Conservation (phyloP, 164 flowering plant species). For the Euptelea pleiosperma region DNA sequence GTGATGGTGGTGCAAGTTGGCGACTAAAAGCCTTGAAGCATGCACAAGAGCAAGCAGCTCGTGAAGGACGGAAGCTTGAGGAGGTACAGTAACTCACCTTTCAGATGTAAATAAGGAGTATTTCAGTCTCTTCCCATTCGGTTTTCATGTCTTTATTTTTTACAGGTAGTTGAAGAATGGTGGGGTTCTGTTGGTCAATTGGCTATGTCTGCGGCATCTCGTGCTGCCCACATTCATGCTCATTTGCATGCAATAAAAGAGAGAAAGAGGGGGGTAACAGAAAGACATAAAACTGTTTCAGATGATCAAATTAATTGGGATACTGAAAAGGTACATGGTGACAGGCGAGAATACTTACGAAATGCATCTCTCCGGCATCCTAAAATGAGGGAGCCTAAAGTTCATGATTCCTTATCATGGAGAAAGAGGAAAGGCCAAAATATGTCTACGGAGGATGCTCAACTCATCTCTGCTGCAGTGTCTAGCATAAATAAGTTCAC, state of each 20-base stretch:
- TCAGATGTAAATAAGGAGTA: not conserved
- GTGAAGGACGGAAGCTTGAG: slow-evolving; percentile 74
- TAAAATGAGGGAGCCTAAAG: slow-evolving; percentile 71
- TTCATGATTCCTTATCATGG: slow-evolving; percentile 73
- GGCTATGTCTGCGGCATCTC: slow-evolving; percentile 63
- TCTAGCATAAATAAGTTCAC: slow-evolving; percentile 60
- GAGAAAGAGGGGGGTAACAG: slow-evolving; percentile 48
- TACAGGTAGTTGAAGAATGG: slow-evolving; percentile 83
- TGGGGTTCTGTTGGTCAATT: slow-evolving; percentile 89
- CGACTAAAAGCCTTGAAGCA: slow-evolving; percentile 88
- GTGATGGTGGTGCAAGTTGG: slow-evolving; percentile 99
- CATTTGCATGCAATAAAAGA: slow-evolving; percentile 82
- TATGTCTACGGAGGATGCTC: slow-evolving; percentile 37
- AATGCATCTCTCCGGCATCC: slow-evolving; percentile 51
- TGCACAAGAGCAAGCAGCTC: slow-evolving; percentile 91
- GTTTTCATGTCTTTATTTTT: not conserved
- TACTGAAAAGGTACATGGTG: slow-evolving; percentile 33
- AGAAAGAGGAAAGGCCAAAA: slow-evolving; percentile 47
- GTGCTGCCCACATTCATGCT: slow-evolving; percentile 78
- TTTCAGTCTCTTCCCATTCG: too few relatives aligned
- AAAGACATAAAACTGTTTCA: slow-evolving; percentile 21
- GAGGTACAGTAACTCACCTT: slow-evolving; percentile 42
- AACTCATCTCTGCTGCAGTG: slow-evolving; percentile 46
- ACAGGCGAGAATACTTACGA: slow-evolving; percentile 34
- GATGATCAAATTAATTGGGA: slow-evolving; percentile 23